Conservation (phyloP, 169 alveolate species). For the Eimeria tenella region DNA sequence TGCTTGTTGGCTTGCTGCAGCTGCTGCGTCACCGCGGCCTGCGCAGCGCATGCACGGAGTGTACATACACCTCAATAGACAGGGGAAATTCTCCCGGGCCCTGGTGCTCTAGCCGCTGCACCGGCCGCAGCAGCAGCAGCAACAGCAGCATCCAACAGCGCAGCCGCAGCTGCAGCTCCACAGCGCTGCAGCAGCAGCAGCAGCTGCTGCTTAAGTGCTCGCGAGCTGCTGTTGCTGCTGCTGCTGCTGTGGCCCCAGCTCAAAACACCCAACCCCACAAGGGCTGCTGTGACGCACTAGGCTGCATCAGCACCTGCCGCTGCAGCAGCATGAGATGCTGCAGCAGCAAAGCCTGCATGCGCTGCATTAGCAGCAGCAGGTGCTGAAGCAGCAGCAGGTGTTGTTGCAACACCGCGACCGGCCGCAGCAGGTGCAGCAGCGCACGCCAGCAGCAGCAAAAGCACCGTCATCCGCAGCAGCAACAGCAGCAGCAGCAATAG, state of each 20-base stretch:
- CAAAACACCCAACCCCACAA: not conserved
- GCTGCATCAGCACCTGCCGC: not conserved
- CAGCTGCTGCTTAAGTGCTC: not conserved
- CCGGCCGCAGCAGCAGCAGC: not conserved
- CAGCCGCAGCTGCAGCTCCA: not conserved
- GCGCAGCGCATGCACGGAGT: not conserved
- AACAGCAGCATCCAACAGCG: not conserved
- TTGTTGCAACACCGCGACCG: not conserved
- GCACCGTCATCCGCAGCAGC: not conserved
- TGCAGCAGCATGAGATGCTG: not conserved
- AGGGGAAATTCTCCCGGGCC: not conserved
- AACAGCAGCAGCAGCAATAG: not conserved
- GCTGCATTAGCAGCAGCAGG: not conserved
- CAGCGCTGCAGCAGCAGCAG: not conserved
- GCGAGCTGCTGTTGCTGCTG: constrained; percentile 17
- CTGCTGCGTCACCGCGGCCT: constrained; percentile 21
- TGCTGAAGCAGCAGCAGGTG: not conserved
- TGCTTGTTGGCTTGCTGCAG: constrained; percentile 25
- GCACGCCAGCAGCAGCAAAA: not conserved
- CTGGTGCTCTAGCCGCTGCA: no score
- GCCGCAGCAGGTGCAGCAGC: constrained; percentile 12
- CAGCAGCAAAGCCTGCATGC: not conserved
- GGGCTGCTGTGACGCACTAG: not conserved
- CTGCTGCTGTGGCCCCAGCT: not conserved
- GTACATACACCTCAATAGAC: constrained; percentile 4